These are phyloP conservation scores for Phytophthora multivora DNA, from an alignment of 352 stramenopile species.

Conservation along the genomic window DNA sequence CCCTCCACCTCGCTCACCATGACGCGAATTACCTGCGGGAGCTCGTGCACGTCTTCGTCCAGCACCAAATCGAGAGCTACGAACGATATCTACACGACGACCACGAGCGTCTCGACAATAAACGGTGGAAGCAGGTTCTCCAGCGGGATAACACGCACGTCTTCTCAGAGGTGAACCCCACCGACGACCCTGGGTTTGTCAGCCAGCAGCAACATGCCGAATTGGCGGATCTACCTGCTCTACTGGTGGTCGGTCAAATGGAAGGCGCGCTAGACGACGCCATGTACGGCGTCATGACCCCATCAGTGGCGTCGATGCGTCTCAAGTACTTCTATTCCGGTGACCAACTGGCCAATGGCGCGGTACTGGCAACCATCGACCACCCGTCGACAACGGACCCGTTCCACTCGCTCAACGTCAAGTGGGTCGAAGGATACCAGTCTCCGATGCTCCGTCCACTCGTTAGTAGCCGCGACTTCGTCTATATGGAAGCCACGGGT, in stretches of 20 bases:
- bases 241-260: constrained; percentile 34
- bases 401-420: constrained; percentile 56
- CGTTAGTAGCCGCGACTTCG: constrained; percentile 40
- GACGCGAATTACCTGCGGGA: constrained; percentile 34
- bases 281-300: constrained; percentile 46
- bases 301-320: constrained; percentile 41
- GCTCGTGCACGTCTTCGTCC: constrained; percentile 37
- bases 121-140: constrained; percentile 36
- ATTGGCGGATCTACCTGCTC: constrained; percentile 20
- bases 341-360: constrained; percentile 40
- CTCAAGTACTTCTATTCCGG: constrained; percentile 47
- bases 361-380: constrained; percentile 44
- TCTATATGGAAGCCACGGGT: constrained; percentile 24
- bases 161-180: constrained; percentile 23
- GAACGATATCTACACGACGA: constrained; percentile 38
- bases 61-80: constrained; percentile 30
- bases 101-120: constrained; percentile 27
- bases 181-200: constrained; percentile 6
- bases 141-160: constrained; percentile 36
- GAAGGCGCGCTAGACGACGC: constrained; percentile 44
- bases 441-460: constrained; percentile 32
- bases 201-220: constrained; percentile 18
- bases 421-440: constrained; percentile 45
- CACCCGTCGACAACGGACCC: constrained; percentile 38
- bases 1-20: constrained; percentile 24